Percentiles rank a stretch among this genome's conserved stretches.
Conservation (phyloP, 1,284 basidiomycete species). For the Ceratobasidium sp. region DNA sequence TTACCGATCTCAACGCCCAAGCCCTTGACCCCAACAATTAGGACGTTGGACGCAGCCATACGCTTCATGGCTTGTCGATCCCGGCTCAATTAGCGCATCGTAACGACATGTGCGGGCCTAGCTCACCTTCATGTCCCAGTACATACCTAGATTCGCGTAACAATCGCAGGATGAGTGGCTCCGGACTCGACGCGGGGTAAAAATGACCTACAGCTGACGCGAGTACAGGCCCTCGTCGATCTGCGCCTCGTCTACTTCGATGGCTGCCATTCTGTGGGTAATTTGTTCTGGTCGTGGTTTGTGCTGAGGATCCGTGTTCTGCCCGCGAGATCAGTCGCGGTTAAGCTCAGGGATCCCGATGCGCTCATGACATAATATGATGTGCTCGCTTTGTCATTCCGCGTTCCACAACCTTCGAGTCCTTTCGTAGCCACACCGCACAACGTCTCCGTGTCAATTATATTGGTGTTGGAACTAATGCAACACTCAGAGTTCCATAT, state of each 20-base stretch:
- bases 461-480: slow-evolving; percentile 31
- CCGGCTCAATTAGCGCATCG: slow-evolving; percentile 18
- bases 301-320: too few species aligned
- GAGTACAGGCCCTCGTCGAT: slow-evolving; percentile 96
- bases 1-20: slow-evolving; percentile 95
- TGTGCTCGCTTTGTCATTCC: slow-evolving; percentile 13
- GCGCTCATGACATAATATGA: slow-evolving; percentile 35
- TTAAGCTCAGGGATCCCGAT: slow-evolving; percentile 35
- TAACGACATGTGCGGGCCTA: slow-evolving; percentile 33
- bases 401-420: slow-evolving; percentile 22
- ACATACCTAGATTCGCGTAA: slow-evolving; percentile 75
- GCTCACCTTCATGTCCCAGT: slow-evolving; percentile 91
- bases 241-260: slow-evolving; percentile 85
- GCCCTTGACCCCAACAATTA: slow-evolving; percentile 93
- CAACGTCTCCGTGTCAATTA: background rate
- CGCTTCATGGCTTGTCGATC: slow-evolving; percentile 91
- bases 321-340: slow-evolving; percentile 36
- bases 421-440: background rate
- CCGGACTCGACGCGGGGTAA: background rate
- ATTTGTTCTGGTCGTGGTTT: background rate
- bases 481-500: slow-evolving; percentile 38
- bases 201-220: slow-evolving; percentile 83
- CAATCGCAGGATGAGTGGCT: slow-evolving; percentile 47
- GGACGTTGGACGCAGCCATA: slow-evolving; percentile 96
- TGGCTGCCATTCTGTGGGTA: slow-evolving; percentile 56